Evolutionary conservation across 2,329 filamentous ascomycete genomes (phyloP).

Genomic region (Cercospora berteroae): DNA sequence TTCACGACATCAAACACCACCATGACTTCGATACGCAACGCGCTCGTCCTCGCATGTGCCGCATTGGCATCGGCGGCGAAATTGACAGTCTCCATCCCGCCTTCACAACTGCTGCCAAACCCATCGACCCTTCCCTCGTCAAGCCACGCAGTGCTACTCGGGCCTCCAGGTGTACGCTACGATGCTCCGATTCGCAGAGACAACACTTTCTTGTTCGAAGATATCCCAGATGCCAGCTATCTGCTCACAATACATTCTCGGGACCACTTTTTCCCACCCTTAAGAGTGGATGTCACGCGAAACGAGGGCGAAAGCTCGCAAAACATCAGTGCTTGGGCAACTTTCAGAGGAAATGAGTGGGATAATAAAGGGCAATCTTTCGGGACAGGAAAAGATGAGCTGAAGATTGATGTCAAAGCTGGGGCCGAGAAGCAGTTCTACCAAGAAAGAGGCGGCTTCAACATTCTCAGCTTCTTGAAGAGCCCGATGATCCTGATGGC

Average conservation of each 20-base stretch:
- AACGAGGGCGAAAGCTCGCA: constrained; percentile 42
- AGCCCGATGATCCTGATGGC: constrained; percentile 97
- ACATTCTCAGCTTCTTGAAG: constrained; percentile 74
- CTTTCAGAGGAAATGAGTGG: constrained; percentile 87
- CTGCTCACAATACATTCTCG: constrained; percentile 76
- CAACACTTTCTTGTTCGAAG: constrained; percentile 73
- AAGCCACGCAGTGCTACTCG: constrained; percentile 61
- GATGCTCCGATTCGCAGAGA: constrained; percentile 64
- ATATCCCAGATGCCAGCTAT: constrained; percentile 71
- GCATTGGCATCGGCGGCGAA: constrained; percentile 41
- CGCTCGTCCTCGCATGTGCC: constrained; percentile 23
- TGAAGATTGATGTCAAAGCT: constrained; percentile 61
- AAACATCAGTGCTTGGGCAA: constrained; percentile 71
- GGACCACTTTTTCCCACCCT: constrained; percentile 72
- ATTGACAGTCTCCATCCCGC: constrained; percentile 54
- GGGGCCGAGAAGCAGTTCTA: constrained; percentile 71
- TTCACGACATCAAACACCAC: not conserved
- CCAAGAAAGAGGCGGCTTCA: constrained; percentile 65
- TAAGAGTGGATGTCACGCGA: constrained; percentile 69
- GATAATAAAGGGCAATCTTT: constrained; percentile 72
- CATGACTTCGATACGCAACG: constrained; percentile 12
- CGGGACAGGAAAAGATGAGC: constrained; percentile 43
- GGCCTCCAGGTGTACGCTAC: constrained; percentile 44
- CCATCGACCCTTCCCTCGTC: constrained; percentile 53
- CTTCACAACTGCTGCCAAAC: constrained; percentile 44